Percentiles rank a stretch among this genome's conserved stretches.
Evolutionary conservation across 2,329 filamentous ascomycete species (phyloP).

Genomic region (Cercospora sojina): DNA sequence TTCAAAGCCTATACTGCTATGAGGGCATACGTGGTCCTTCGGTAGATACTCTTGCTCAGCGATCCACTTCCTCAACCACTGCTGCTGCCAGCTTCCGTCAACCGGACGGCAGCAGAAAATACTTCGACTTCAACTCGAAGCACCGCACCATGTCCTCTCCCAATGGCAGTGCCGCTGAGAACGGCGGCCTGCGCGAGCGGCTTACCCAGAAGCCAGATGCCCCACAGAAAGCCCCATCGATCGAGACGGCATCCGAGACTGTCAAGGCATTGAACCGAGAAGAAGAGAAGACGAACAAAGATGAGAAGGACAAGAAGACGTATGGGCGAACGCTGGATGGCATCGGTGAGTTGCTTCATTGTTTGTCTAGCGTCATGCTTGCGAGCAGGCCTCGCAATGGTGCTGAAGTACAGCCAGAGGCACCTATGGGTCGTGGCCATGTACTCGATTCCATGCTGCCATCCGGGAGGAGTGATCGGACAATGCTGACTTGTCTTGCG

Average conservation of each 20-base stretch:
- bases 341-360: conserved; percentile 64
- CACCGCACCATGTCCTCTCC: conserved; percentile 25
- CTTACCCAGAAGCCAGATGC: conserved; percentile 38
- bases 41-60: conserved; percentile 14
- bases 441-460: not conserved
- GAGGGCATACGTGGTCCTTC: conserved; percentile 17
- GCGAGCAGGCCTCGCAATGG: not conserved
- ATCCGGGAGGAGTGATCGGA: conserved; percentile 5
- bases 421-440: conserved; percentile 12
- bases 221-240: conserved; percentile 34
- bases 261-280: conserved; percentile 53
- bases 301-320: conserved; percentile 67
- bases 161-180: conserved; percentile 26
- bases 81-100: conserved; percentile 20
- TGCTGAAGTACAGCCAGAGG: conserved; percentile 9
- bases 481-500: conserved; percentile 30
- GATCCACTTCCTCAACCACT: conserved; percentile 6
- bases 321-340: conserved; percentile 90
- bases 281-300: conserved; percentile 48
- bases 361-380: conserved; percentile 3
- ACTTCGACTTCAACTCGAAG: conserved; percentile 25
- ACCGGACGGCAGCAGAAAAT: conserved; percentile 16
- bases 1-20: conserved; percentile 15
- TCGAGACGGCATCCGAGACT: conserved; percentile 46
- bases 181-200: conserved; percentile 50